phyloP scores from a whole-genome alignment of 768 basidiomycete species.

The Boletus tomentosulus region DNA sequence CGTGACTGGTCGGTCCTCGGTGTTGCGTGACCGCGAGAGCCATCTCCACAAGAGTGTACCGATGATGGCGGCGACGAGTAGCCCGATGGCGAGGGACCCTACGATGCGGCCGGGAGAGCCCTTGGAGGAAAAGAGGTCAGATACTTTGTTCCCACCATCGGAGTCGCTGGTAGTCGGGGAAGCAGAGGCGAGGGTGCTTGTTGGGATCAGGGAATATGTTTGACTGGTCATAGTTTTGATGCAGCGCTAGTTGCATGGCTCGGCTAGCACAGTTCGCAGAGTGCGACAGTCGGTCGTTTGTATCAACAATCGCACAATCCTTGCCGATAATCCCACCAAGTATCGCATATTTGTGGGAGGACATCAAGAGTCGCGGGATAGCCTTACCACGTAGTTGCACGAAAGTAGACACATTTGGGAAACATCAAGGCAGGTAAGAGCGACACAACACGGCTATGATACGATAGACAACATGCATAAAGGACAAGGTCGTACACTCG shows the following conservation, averaged over 20 bases:
- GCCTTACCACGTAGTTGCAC: neutral
- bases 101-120: conserved; percentile 55
- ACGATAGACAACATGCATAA: neutral
- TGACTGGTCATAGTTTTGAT: conserved; percentile 15
- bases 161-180: neutral
- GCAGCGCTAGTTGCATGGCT: conserved; percentile 9
- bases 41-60: conserved; percentile 46
- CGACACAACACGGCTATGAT: neutral
- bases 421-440: neutral
- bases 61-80: conserved; percentile 48
- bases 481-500: neutral
- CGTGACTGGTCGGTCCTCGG: neutral
- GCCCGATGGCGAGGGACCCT: conserved; percentile 54
- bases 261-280: neutral
- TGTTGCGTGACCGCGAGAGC: conserved; percentile 18
- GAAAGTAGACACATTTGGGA: neutral
- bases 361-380: neutral
- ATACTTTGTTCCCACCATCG: too few relatives aligned
- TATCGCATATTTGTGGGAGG: conserved; percentile 1
- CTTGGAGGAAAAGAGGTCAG: conserved; percentile 25
- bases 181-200: conserved; percentile 1
- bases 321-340: conserved; percentile 1
- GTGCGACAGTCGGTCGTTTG: neutral
- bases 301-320: conserved; percentile 6
- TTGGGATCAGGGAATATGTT: conserved; percentile 1